These are phyloP conservation scores for Arachnomyces sp. DNA, from an alignment of 2,329 filamentous ascomycete genomes.

Conservation along the genomic window DNA sequence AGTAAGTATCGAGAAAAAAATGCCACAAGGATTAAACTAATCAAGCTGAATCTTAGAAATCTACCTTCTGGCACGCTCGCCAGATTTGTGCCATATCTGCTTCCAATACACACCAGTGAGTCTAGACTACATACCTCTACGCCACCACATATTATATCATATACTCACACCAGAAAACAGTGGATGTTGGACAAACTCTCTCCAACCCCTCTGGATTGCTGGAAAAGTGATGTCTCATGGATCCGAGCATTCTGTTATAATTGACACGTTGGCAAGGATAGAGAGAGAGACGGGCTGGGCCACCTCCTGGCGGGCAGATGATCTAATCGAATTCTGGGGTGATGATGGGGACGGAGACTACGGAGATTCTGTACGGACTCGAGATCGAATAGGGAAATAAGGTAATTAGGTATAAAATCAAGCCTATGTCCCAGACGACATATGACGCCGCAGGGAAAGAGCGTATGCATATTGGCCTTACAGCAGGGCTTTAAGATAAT, in stretches of 20 bases:
- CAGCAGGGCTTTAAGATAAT: too few species aligned
- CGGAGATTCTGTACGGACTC: too few species aligned
- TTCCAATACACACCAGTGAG: conserved; percentile 36
- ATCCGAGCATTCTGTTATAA: conserved; percentile 39
- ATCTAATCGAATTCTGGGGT: conserved; percentile 47
- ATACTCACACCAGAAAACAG: conserved; percentile 7
- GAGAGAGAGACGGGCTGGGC: conserved; percentile 49
- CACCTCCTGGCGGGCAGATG: conserved; percentile 47
- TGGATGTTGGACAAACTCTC: conserved; percentile 39
- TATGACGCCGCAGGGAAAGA: too few species aligned
- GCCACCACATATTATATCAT: neutral
- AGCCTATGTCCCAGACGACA: too few species aligned
- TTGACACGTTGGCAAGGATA: conserved; percentile 43
- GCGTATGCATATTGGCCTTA: too few species aligned
- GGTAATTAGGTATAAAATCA: too few species aligned
- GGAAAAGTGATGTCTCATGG: conserved; percentile 40
- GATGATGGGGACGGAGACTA: conserved; percentile 16
- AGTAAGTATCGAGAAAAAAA: conserved; percentile 10
- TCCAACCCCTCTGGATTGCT: conserved; percentile 43
- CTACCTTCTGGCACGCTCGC: conserved; percentile 42
- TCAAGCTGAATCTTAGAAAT: conserved; percentile 19
- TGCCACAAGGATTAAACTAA: too few species aligned
- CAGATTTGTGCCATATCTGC: conserved; percentile 42
- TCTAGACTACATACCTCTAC: neutral
- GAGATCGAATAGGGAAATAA: too few species aligned